These are phyloP conservation scores for Echites panduratus DNA, from an alignment of 257 asterid species.

Conservation along the genomic window DNA sequence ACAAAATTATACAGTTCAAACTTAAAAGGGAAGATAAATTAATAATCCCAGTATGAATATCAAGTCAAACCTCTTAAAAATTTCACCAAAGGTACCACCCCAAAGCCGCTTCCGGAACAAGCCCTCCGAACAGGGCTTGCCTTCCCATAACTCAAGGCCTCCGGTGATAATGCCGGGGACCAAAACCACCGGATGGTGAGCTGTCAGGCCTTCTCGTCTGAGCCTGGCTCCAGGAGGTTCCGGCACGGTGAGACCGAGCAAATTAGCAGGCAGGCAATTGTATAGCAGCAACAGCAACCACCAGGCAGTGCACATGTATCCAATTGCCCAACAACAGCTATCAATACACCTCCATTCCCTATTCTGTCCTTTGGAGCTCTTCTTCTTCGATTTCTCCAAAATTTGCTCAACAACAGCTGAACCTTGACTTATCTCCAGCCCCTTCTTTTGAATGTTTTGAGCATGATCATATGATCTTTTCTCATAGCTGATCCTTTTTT, in stretches of 20 bases:
- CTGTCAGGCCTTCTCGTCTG: constrained; percentile 48
- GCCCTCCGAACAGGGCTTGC: constrained; percentile 75
- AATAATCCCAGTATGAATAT: not conserved
- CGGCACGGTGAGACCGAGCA: constrained; percentile 39
- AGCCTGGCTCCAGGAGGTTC: constrained; percentile 65
- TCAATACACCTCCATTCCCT: constrained; percentile 64
- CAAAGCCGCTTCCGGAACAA: constrained; percentile 74
- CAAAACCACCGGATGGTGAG: constrained; percentile 68
- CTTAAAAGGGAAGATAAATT: no score
- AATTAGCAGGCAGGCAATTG: constrained; percentile 42
- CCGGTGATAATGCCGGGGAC: constrained; percentile 95
- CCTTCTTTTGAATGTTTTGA: constrained; percentile 19
- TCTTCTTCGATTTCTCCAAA: constrained; percentile 17
- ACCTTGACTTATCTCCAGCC: constrained; percentile 1
- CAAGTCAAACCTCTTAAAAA: constrained; percentile 58
- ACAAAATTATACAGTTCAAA: not conserved
- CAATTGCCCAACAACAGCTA: constrained; percentile 59
- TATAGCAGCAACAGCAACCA: constrained; percentile 54
- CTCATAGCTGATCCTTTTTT: constrained; percentile 10
- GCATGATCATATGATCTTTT: constrained; percentile 9
- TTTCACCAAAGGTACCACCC: constrained; percentile 79
- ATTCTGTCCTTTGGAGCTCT: constrained; percentile 6
- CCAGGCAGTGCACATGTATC: constrained; percentile 63
- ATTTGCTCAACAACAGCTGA: constrained; percentile 6
- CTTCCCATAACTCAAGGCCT: constrained; percentile 95